These are phyloP conservation scores for Erigeron canadensis DNA, from an alignment of 129 eudicot genomes.

Conservation along the genomic window DNA sequence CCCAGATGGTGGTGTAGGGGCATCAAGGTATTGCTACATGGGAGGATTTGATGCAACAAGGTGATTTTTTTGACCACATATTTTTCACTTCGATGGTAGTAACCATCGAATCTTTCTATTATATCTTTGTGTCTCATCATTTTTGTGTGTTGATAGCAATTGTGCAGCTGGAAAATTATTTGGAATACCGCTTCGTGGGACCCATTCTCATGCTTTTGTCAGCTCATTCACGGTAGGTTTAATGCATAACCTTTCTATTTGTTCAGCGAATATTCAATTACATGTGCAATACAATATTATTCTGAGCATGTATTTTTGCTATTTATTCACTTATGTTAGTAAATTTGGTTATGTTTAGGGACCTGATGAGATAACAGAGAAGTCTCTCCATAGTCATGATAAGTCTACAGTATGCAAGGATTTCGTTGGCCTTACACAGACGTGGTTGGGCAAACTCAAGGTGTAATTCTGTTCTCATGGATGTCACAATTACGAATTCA, in stretches of 20 bases:
- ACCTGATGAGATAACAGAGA: conserved; percentile 85
- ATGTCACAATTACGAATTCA: conserved; percentile 18
- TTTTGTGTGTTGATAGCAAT: conserved; percentile 57
- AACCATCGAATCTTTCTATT: conserved; percentile 1
- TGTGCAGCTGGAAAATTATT: conserved; percentile 97
- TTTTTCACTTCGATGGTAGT: neutral
- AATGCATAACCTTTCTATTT: conserved; percentile 16
- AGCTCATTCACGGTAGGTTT: conserved; percentile 74
- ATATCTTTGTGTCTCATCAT: conserved; percentile 7
- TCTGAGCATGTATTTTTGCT: neutral
- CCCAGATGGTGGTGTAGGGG: conserved; percentile 97
- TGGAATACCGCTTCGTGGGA: conserved; percentile 97
- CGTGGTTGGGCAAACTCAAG: conserved; percentile 89
- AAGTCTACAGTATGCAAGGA: conserved; percentile 73
- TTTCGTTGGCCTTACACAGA: conserved; percentile 74
- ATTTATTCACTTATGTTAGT: conserved; percentile 6
- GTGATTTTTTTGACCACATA: conserved; percentile 37
- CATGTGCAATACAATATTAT: neutral
- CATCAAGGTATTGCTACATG: conserved; percentile 93
- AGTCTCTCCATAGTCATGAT: conserved; percentile 63
- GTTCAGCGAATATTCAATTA: conserved; percentile 3
- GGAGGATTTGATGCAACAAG: conserved; percentile 99
- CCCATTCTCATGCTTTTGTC: conserved; percentile 99
- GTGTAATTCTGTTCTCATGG: conserved; percentile 36
- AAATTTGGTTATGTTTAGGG: conserved; percentile 50